A percentile compares a stretch with the other conserved stretches of the same genome.
Conservation (phyloP, 31 red algal genomes). For the Endocladia muricata region DNA sequence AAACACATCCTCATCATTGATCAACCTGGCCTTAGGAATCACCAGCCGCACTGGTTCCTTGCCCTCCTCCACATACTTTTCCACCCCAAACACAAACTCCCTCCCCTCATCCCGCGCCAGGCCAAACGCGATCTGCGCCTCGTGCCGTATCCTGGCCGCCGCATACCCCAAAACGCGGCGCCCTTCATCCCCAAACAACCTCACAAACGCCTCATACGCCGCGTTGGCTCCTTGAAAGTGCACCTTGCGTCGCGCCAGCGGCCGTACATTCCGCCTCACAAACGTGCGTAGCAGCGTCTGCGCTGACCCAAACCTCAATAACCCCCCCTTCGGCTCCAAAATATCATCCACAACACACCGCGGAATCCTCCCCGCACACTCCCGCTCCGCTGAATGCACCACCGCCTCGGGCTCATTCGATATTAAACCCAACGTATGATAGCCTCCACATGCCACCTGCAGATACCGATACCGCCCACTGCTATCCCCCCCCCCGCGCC, state of each 20-base stretch:
- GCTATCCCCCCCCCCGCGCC: neutral
- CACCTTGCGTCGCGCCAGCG: slow-evolving; percentile 15
- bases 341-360: slow-evolving; percentile 63
- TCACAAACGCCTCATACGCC: slow-evolving; percentile 36
- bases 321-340: slow-evolving; percentile 38
- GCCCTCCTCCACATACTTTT: neutral
- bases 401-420: slow-evolving; percentile 18
- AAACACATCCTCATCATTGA: slow-evolving; percentile 53
- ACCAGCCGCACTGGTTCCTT: neutral
- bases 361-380: slow-evolving; percentile 33
- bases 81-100: neutral
- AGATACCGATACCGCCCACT: slow-evolving; percentile 18
- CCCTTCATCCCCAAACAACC: slow-evolving; percentile 66
- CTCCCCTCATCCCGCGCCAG: slow-evolving; percentile 19
- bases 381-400: slow-evolving; percentile 5
- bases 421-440: slow-evolving; percentile 61
- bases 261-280: slow-evolving; percentile 15
- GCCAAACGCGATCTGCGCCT: slow-evolving; percentile 59
- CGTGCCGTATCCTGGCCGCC: slow-evolving; percentile 52
- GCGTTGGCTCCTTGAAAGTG: slow-evolving; percentile 31
- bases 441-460: slow-evolving; percentile 62
- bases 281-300: slow-evolving; percentile 43
- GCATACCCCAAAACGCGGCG: slow-evolving; percentile 21
- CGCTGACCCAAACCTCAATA: slow-evolving; percentile 63
- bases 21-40: slow-evolving; percentile 14